These are phyloP conservation scores for Aspergillus pseudoviridinutans DNA, from an alignment of 2,329 filamentous ascomycete species.

Conservation along the genomic window DNA sequence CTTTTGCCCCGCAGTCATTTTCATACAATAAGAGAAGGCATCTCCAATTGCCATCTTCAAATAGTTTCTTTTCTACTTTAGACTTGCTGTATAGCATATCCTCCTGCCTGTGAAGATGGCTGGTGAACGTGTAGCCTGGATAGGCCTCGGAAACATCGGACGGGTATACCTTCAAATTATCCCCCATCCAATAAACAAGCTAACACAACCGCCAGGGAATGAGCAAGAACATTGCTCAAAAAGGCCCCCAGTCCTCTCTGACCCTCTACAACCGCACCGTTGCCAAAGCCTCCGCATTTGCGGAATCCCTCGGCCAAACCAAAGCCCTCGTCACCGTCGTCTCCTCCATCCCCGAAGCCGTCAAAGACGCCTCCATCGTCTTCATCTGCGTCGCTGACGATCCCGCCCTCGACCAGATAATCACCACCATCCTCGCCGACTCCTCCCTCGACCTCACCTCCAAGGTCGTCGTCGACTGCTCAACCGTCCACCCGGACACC, in stretches of 20 bases:
- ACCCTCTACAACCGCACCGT: constrained; percentile 77
- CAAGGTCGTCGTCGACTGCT: constrained; percentile 84
- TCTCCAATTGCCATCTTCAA: background rate
- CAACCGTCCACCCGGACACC: constrained; percentile 80
- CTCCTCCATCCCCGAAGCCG: constrained; percentile 61
- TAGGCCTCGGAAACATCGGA: constrained; percentile 87
- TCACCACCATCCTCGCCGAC: constrained; percentile 51
- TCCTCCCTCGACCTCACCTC: constrained; percentile 52
- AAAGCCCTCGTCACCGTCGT: constrained; percentile 65
- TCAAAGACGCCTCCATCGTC: constrained; percentile 68
- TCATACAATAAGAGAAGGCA: background rate
- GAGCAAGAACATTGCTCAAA: constrained; percentile 76
- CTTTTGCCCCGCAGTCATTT: background rate
- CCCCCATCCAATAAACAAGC: background rate
- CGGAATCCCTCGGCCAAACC: constrained; percentile 54
- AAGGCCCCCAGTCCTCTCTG: constrained; percentile 68
- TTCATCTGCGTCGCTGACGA: constrained; percentile 80
- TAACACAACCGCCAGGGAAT: constrained; percentile 58
- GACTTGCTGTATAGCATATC: background rate
- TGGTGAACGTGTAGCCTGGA: constrained; percentile 61
- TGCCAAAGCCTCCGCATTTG: constrained; percentile 61
- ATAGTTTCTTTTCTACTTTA: background rate
- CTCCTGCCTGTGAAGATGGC: constrained; percentile 17
- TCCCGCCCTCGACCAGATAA: constrained; percentile 61
- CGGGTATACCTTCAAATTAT: constrained; percentile 50